phyloP scores from a whole-genome alignment of 352 stramenopile genomes.

The Pythium brachiatum region DNA sequence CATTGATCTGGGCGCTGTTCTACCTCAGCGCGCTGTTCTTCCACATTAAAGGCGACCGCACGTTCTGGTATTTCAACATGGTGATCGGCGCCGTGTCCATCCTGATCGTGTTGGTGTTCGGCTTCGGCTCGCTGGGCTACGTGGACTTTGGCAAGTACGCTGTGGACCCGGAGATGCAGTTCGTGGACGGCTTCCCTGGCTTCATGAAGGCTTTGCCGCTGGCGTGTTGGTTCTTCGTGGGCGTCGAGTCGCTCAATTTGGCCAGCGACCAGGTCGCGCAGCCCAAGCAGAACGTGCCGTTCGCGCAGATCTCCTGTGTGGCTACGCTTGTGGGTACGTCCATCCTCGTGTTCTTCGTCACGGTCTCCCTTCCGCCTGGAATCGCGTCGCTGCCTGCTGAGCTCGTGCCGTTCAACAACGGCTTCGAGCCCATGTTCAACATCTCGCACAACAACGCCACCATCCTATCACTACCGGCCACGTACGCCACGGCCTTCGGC shows the following conservation, averaged over 20 bases:
- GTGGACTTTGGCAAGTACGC: slow-evolving; percentile 12
- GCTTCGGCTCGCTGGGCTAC: slow-evolving; percentile 5
- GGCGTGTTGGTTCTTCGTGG: slow-evolving; percentile 23
- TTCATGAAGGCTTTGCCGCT: slow-evolving; percentile 36
- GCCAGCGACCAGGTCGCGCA: slow-evolving; percentile 30
- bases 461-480: slow-evolving; percentile 28
- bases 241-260: slow-evolving; percentile 18
- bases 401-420: slow-evolving; percentile 13
- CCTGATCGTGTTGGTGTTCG: slow-evolving; percentile 12
- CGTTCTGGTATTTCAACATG: slow-evolving; percentile 43
- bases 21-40: slow-evolving; percentile 10
- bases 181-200: slow-evolving; percentile 3
- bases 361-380: slow-evolving; percentile 23
- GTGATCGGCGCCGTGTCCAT: neutral
- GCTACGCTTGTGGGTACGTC: slow-evolving; percentile 14
- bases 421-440: slow-evolving; percentile 10
- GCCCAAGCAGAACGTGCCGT: slow-evolving; percentile 38
- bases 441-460: slow-evolving; percentile 11
- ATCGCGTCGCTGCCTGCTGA: neutral
- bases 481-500: slow-evolving; percentile 32
- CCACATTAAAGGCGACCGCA: slow-evolving; percentile 24
- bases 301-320: slow-evolving; percentile 39
- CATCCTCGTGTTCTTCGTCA: slow-evolving; percentile 25
- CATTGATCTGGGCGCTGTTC: slow-evolving; percentile 8
- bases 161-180: neutral